phyloP scores from a whole-genome alignment of 176 grass and related monocot species.

The Eragrostis curvula region DNA sequence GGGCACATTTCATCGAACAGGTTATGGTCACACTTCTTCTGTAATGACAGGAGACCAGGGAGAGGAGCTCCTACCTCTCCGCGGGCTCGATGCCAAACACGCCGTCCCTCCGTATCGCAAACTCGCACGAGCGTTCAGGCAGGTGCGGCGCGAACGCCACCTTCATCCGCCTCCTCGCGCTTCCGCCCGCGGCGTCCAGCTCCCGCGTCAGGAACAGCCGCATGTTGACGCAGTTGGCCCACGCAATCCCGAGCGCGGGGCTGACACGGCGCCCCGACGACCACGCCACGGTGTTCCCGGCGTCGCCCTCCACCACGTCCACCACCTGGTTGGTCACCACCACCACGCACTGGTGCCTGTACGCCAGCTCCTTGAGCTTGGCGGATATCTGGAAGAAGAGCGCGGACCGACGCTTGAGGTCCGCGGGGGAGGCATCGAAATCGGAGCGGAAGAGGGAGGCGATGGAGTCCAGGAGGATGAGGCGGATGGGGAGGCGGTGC shows the following conservation, averaged over 20 bases:
- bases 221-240: slow-evolving; percentile 94
- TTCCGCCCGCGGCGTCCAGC: slow-evolving; percentile 23
- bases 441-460: slow-evolving; percentile 83
- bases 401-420: slow-evolving; percentile 70
- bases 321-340: slow-evolving; percentile 96
- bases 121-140: slow-evolving; percentile 65
- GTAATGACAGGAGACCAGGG: background rate
- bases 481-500: slow-evolving; percentile 52
- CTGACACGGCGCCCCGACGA: slow-evolving; percentile 75
- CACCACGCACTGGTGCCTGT: slow-evolving; percentile 63
- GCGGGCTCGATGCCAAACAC: slow-evolving; percentile 62
- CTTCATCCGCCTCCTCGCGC: slow-evolving; percentile 71
- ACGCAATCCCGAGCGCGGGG: slow-evolving; percentile 82
- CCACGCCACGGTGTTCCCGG: slow-evolving; percentile 56
- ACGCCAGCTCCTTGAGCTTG: slow-evolving; percentile 84
- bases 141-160: slow-evolving; percentile 84
- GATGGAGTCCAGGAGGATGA: slow-evolving; percentile 82
- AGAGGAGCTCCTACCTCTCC: slow-evolving; percentile 50
- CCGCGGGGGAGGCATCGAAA: slow-evolving; percentile 70
- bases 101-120: slow-evolving; percentile 74
- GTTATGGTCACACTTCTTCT: background rate
- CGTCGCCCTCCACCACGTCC: slow-evolving; percentile 70
- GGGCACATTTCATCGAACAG: slow-evolving; percentile 42
- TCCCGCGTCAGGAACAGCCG: slow-evolving; percentile 80
- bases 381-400: slow-evolving; percentile 86